phyloP scores from a whole-genome alignment of 768 basidiomycete species.

The Suillus placidus region DNA sequence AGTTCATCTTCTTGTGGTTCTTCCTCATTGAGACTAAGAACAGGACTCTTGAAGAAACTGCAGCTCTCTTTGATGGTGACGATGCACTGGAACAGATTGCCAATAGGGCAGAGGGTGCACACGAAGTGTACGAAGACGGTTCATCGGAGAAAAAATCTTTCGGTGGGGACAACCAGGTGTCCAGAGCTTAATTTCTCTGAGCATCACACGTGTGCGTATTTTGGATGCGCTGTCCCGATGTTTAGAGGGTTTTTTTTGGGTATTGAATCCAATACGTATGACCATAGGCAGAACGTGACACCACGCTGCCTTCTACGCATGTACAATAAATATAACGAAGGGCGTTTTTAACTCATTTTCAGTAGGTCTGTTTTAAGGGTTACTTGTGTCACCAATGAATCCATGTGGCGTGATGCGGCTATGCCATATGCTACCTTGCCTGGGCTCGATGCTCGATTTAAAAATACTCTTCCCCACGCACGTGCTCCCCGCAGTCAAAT shows the following conservation, averaged over 20 bases:
- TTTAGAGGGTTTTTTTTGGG: neutral
- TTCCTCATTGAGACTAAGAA: conserved; percentile 74
- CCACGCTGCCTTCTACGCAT: neutral
- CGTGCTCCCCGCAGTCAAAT: neutral
- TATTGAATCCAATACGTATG: conserved; percentile 8
- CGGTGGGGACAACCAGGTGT: neutral
- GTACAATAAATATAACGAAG: conserved; percentile 9
- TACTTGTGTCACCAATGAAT: neutral
- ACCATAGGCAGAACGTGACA: conserved; percentile 1
- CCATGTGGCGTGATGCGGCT: neutral
- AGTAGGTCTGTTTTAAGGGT: neutral
- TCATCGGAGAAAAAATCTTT: conserved; percentile 26
- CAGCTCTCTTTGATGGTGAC: conserved; percentile 76
- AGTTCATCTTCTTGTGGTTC: conserved; percentile 66
- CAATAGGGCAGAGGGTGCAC: conserved; percentile 24
- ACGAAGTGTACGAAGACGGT: conserved; percentile 20
- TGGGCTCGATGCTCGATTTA: too few species aligned
- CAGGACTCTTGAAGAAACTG: conserved; percentile 80
- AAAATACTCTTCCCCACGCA: neutral
- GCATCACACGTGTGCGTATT: neutral
- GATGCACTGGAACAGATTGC: conserved; percentile 46
- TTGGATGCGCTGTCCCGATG: neutral
- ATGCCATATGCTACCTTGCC: neutral
- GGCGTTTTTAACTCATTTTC: neutral
- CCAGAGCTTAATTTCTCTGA: neutral